A percentile compares a stretch with the other conserved stretches of the same genome.
These are phyloP conservation scores for Gremmenia infestans DNA, from an alignment of 2,329 filamentous ascomycete species.

Conservation along the genomic window DNA sequence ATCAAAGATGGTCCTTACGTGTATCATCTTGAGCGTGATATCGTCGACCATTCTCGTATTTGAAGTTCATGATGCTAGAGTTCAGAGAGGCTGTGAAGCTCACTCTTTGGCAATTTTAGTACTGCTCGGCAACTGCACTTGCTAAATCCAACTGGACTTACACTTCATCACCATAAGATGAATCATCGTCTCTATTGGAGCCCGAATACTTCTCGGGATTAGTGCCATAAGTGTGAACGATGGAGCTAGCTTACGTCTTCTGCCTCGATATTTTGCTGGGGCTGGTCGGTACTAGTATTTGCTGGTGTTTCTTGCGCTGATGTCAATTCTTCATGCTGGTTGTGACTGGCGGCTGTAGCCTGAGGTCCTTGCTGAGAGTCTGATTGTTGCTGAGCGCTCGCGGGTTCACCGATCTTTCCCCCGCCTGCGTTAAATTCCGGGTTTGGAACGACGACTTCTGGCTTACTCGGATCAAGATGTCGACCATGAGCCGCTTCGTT, in stretches of 20 bases:
- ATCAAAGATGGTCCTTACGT: neutral
- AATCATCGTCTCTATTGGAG: neutral
- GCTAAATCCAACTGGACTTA: neutral
- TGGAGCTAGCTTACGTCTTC: neutral
- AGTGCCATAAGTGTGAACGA: neutral
- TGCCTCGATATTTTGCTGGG: neutral
- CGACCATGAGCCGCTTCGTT: too few relatives aligned
- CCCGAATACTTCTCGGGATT: neutral
- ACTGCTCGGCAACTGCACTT: neutral
- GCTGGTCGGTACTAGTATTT: neutral
- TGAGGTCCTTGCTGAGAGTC: neutral
- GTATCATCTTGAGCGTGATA: slow-evolving; percentile 42
- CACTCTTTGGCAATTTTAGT: neutral
- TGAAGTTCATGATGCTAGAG: slow-evolving; percentile 40
- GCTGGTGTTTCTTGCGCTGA: neutral
- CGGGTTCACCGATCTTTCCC: too few relatives aligned
- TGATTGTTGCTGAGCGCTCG: neutral
- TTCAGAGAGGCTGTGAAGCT: slow-evolving; percentile 30
- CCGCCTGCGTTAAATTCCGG: too few relatives aligned
- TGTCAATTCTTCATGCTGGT: neutral
- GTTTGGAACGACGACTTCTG: too few relatives aligned
- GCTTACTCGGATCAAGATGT: neutral
- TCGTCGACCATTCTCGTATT: slow-evolving; percentile 42
- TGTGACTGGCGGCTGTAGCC: neutral
- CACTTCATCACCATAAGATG: slow-evolving; percentile 6